phyloP scores from a whole-genome alignment of 2,329 filamentous ascomycete genomes.

The Pseudopyricularia javanii region DNA sequence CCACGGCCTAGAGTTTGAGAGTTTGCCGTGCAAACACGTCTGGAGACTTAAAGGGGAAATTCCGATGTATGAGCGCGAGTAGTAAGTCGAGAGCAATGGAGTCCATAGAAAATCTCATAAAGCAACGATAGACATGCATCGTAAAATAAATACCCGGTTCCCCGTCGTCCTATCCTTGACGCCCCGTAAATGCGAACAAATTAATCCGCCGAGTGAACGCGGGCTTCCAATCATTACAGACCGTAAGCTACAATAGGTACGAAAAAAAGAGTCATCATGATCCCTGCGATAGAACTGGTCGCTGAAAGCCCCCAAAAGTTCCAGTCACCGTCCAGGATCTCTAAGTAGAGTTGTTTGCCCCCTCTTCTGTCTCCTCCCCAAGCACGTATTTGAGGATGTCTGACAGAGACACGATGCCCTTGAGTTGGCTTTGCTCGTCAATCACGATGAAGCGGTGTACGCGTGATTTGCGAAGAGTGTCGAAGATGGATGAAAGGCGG shows the following conservation, averaged over 20 bases:
- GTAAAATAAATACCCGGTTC: background rate
- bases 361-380: constrained; percentile 50
- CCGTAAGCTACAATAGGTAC: background rate
- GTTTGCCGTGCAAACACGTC: too few species aligned
- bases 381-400: constrained; percentile 95
- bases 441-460: constrained; percentile 90
- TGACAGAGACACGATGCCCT: constrained; percentile 83
- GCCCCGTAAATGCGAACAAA: constrained; percentile 4
- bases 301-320: background rate
- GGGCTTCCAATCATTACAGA: background rate
- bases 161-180: background rate
- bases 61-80: too few species aligned
- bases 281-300: background rate
- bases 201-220: background rate
- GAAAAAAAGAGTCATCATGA: background rate
- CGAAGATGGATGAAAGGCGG: constrained; percentile 88
- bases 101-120: constrained; percentile 3
- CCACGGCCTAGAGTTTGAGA: too few species aligned
- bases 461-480: constrained; percentile 87
- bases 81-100: too few species aligned
- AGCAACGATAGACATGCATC: background rate
- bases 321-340: background rate
- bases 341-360: constrained; percentile 6
- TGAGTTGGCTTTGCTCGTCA: constrained; percentile 75
- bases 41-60: too few species aligned